These are phyloP conservation scores for Psilocybe tampanensis DNA, from an alignment of 768 basidiomycete species.

Conservation along the genomic window DNA sequence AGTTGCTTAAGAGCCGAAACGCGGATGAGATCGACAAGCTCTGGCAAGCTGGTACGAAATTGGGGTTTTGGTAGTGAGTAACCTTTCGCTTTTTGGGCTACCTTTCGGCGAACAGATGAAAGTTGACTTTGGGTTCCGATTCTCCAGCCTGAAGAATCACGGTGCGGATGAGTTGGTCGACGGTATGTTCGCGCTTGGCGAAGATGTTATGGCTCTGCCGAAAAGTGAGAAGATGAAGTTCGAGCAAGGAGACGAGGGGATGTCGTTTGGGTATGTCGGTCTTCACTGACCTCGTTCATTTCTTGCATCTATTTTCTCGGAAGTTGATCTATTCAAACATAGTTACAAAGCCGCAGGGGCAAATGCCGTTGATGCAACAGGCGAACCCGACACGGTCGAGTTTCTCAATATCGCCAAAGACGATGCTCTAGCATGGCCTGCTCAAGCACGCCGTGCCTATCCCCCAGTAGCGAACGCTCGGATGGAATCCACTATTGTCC, in stretches of 20 bases:
- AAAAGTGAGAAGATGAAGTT: constrained; percentile 59
- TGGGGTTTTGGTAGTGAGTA: constrained; percentile 72
- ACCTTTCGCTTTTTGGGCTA: not conserved
- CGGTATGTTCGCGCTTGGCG: constrained; percentile 58
- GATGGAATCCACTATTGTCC: constrained; percentile 51
- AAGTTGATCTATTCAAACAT: not conserved
- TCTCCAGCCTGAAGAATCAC: constrained; percentile 54
- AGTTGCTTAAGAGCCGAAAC: constrained; percentile 44
- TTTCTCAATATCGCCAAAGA: constrained; percentile 73
- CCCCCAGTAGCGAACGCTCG: constrained; percentile 50
- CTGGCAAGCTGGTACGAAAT: constrained; percentile 57
- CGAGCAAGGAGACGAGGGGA: constrained; percentile 55
- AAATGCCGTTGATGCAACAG: constrained; percentile 62
- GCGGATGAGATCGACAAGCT: constrained; percentile 48
- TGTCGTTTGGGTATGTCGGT: constrained; percentile 36
- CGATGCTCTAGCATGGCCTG: constrained; percentile 64
- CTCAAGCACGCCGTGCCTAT: constrained; percentile 54
- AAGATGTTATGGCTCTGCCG: constrained; percentile 54
- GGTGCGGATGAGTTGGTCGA: constrained; percentile 49
- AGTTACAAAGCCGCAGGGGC: constrained; percentile 68
- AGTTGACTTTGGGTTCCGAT: not conserved
- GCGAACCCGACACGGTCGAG: constrained; percentile 57
- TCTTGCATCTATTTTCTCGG: not conserved
- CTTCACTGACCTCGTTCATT: not conserved
- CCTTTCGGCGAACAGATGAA: not conserved